These are phyloP conservation scores for Allium cepa DNA, from an alignment of 106 monocot species.

Conservation along the genomic window DNA sequence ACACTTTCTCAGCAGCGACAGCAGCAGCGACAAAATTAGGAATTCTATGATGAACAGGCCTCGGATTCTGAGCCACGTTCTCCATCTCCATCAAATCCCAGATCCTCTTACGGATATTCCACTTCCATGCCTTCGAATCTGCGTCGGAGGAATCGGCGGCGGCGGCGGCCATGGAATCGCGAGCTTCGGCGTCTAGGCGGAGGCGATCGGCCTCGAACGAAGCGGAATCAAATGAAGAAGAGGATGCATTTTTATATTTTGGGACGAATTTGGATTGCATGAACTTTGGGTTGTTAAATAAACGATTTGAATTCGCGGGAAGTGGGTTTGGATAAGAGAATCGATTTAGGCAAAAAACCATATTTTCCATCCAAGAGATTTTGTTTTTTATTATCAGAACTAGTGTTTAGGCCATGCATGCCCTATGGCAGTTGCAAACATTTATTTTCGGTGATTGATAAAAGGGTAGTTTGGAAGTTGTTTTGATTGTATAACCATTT, in stretches of 20 bases:
- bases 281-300: neutral
- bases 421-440: too few relatives aligned
- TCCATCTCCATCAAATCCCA: conserved; percentile 82
- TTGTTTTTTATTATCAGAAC: too few relatives aligned
- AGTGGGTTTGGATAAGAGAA: conserved; percentile 1
- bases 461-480: too few relatives aligned
- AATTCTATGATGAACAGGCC: conserved; percentile 88
- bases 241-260: neutral
- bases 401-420: too few relatives aligned
- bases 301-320: conserved; percentile 3
- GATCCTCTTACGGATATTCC: conserved; percentile 67
- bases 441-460: too few relatives aligned
- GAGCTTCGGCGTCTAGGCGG: conserved; percentile 71
- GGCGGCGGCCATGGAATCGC: conserved; percentile 50
- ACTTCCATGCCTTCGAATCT: conserved; percentile 78
- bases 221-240: conserved; percentile 45
- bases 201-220: conserved; percentile 61
- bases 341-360: neutral
- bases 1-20: conserved; percentile 37
- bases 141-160: conserved; percentile 1
- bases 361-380: neutral
- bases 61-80: conserved; percentile 62
- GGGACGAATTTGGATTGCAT: neutral
- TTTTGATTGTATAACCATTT: too few relatives aligned
- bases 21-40: conserved; percentile 75